A percentile compares a stretch with the other conserved stretches of the same genome.
Evolutionary conservation across 495 filamentous ascomycete genomes (phyloP).

Genomic region (Venustampulla echinocandica): DNA sequence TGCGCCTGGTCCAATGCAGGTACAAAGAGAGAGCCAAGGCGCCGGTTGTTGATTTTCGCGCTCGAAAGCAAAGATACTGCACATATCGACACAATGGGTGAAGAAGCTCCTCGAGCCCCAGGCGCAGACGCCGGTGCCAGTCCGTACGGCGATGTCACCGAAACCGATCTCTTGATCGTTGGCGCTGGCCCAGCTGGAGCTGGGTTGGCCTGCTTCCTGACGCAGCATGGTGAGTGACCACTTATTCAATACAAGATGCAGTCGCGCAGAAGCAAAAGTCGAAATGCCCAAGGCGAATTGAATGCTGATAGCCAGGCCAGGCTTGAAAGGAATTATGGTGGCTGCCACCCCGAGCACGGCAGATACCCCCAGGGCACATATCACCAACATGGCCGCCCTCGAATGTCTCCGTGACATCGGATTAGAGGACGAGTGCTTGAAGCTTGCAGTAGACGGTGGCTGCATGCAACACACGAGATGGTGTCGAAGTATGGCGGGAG

Average conservation of each 20-base stretch:
- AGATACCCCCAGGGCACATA: conserved; percentile 44
- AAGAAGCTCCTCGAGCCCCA: too few relatives aligned
- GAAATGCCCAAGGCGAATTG: too few relatives aligned
- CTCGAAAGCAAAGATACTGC: too few relatives aligned
- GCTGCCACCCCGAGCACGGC: conserved; percentile 35
- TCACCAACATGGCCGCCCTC: conserved; percentile 42
- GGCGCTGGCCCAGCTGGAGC: conserved; percentile 48
- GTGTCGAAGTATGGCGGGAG: conserved; percentile 44
- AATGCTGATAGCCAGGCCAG: conserved; percentile 19
- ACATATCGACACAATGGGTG: too few relatives aligned
- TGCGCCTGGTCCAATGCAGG: too few relatives aligned
- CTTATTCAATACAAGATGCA: too few relatives aligned
- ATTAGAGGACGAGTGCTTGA: conserved; percentile 35
- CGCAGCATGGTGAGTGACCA: conserved; percentile 34
- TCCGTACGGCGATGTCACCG: not conserved
- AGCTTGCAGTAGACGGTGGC: conserved; percentile 30
- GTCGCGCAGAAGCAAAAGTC: too few relatives aligned
- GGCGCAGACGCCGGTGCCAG: too few relatives aligned
- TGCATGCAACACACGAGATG: conserved; percentile 43
- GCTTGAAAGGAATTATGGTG: conserved; percentile 38
- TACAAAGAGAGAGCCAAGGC: too few relatives aligned
- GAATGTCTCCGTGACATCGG: conserved; percentile 52
- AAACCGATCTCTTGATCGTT: conserved; percentile 33
- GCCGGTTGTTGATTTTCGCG: too few relatives aligned
- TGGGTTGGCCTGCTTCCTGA: conserved; percentile 43